Evolutionary conservation across 2,329 filamentous ascomycete species (phyloP), one percentile per base, ranked within the genome.

Genomic region (Emergomyces pasteurianus): DNA sequence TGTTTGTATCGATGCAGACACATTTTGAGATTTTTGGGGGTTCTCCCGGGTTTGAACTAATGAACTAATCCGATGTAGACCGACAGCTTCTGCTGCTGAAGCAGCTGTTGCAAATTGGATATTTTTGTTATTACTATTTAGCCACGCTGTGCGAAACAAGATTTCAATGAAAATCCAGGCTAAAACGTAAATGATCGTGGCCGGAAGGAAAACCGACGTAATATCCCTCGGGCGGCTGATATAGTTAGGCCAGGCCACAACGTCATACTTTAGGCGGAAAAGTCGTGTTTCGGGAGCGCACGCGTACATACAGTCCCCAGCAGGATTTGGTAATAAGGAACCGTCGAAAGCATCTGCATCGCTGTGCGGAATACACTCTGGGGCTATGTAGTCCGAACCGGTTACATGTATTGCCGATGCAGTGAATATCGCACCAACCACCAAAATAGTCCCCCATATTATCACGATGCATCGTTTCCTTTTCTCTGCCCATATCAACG

Each of bases 371-470:
- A 63, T 63, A 42, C 65, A 67, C 18, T 63, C 63, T 5, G 62
- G 62, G 26, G 66, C 63, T 21, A 61, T 62, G 16, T 43, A 31
- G 9, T 36, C 28, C 1, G 49, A 36, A 12, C 47, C 47, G 8
- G 62, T 62, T 36, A 63, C 64, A 57, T 65, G 66, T 42, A 67
- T 59, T n/a, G 58, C 56, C 3, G 63, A 50, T 7, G 64, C 58
- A 10, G 65, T 65, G 52, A 67, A 66, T 28, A 67, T 63, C 36
- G 66, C 40, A 21, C 57, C 60, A 14, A 63, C 47, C 21, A 65
- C 60, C 12, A 67, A 61, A 26, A 67, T 53, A 12, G 56, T 31
- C 1, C 65, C 65, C 66, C 66, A 67, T 52, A 60, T 55, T 28
- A 67, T 47, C 62, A 67, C 61, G 28, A 67, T 63, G 6, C 34